Evolutionary conservation across 2,329 filamentous ascomycete genomes (phyloP), one percentile per base, ranked within the genome.

Genomic region (Ascochyta rabiei): DNA sequence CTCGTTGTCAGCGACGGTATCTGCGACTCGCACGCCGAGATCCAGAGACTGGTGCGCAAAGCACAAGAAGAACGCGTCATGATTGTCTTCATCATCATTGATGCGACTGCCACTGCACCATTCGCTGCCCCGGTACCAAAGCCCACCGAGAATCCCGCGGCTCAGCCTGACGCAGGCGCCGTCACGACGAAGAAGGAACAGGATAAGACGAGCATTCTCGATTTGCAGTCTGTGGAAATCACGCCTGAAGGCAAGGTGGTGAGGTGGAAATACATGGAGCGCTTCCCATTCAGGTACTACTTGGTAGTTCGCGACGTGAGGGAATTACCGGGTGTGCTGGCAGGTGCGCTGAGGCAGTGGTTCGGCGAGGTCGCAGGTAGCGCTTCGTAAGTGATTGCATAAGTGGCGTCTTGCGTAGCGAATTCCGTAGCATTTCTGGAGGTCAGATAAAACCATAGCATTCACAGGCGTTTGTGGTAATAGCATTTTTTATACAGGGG

Each of bases 11-110:
- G 91, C 0, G 95, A 99, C 68, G 95, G 96, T 8, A 86, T 98
- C 21, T 97, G 93, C 63, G 91, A 96, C 47, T 89, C 93, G 42
- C 93, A 98, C 73, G 90, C 92, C 16, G 82, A 85, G 5, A 93
- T 99, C 63, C 84, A 90, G 15, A 82, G 91, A 5, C 82, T 98
- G 19, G 86, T 99, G 10, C 84, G 95, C 9, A 89, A 93, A 75
- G 93, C 95, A 1, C 87, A 92, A 69, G 93, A 97, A 75, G 91
- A 97, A 77, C 84, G 92, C 15, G 96, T 99, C 71, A 97, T 99
- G 91, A 87, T 98, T 60, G 93, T 99, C 6, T 99, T 99, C 74
- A 91, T 99, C 66, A 89, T 99, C 68, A 91, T 99, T 70, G 95
- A 99, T 79, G 81, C 85, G 39, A 71, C 66, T 1, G 63, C 72